Conservation (phyloP, 345 rosid species). For the Capsella bursapastoris region DNA sequence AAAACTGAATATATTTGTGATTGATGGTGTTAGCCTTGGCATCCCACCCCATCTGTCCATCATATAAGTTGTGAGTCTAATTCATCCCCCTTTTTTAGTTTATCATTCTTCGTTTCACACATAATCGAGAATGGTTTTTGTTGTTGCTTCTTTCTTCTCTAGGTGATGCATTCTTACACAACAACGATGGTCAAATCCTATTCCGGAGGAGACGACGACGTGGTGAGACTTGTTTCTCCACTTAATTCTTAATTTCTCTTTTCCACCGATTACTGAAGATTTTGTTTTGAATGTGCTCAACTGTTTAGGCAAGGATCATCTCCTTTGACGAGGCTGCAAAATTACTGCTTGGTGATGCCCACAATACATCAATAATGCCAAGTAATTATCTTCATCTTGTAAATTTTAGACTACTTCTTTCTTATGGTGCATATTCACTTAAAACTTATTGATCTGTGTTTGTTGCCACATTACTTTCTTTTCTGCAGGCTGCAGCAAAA, state of each 20-base stretch:
- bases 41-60: too few relatives aligned
- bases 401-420: background rate
- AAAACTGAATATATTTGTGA: too few relatives aligned
- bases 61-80: too few relatives aligned
- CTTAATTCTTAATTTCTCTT: background rate
- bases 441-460: background rate
- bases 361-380: constrained; percentile 72
- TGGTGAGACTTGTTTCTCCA: constrained; percentile 53
- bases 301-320: constrained; percentile 60
- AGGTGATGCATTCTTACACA: too few relatives aligned
- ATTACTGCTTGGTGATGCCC: constrained; percentile 77
- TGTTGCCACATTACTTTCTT: constrained; percentile 2
- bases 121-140: too few relatives aligned
- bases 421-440: background rate
- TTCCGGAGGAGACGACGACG: constrained; percentile 38
- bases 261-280: too few relatives aligned
- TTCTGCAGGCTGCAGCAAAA: constrained; percentile 61
- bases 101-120: too few relatives aligned
- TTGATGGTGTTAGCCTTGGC: too few relatives aligned
- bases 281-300: too few relatives aligned
- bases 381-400: constrained; percentile 51
- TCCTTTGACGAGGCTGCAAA: constrained; percentile 85
- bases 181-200: too few relatives aligned
- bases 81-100: too few relatives aligned
- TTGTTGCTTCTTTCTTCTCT: too few relatives aligned